Evolutionary conservation across 1,139 yeast species (phyloP).

Genomic region (Suhomyces bribrorum): DNA sequence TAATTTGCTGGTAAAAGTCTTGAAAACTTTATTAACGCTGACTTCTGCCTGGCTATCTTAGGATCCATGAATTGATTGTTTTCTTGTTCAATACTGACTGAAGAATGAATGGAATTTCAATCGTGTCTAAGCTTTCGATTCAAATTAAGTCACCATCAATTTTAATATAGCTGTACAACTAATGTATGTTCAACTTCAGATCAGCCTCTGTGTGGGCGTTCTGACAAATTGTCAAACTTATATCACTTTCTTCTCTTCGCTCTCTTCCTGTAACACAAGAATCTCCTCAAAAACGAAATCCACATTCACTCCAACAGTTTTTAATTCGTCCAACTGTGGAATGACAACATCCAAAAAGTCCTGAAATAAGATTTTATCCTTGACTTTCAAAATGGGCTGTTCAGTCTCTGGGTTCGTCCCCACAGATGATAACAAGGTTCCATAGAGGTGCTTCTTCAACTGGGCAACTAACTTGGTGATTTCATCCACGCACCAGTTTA

Average conservation of each 20-base stretch:
- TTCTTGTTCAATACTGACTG: too few relatives aligned
- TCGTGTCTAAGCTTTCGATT: too few relatives aligned
- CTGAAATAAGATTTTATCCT: constrained; percentile 31
- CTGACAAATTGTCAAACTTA: too few relatives aligned
- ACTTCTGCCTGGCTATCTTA: too few relatives aligned
- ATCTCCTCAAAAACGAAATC: constrained; percentile 56
- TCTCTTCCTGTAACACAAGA: constrained; percentile 11
- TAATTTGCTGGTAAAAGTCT: too few relatives aligned
- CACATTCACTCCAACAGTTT: constrained; percentile 70
- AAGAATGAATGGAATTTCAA: too few relatives aligned
- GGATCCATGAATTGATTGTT: too few relatives aligned
- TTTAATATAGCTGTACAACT: too few relatives aligned
- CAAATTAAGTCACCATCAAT: too few relatives aligned
- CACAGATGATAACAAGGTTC: constrained; percentile 48
- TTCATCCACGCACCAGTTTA: constrained; percentile 71
- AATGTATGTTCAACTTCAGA: too few relatives aligned
- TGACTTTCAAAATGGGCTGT: constrained; percentile 28
- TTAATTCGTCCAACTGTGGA: constrained; percentile 63
- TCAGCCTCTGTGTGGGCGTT: too few relatives aligned
- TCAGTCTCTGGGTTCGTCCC: constrained; percentile 29
- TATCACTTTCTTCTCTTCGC: background rate
- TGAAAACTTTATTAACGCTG: too few relatives aligned
- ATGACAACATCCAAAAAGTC: constrained; percentile 55
- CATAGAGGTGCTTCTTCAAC: constrained; percentile 68
- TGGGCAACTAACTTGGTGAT: constrained; percentile 59